These are phyloP conservation scores for Marchantia polymorpha DNA, from an alignment of 225 moss, liverwort and hornwort species.

Conservation along the genomic window DNA sequence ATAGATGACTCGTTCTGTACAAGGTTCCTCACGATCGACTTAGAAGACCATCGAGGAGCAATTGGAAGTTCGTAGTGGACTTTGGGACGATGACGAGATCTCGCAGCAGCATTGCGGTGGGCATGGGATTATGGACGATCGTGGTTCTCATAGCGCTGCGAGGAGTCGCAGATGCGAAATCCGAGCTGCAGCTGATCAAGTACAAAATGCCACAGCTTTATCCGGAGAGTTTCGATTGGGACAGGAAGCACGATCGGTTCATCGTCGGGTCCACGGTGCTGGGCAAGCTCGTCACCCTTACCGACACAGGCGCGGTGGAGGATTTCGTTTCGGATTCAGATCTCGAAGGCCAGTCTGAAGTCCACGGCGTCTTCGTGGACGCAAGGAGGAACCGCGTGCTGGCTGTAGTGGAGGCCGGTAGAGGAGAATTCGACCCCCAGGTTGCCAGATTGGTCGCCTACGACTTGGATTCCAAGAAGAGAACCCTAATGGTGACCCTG, in stretches of 20 bases:
- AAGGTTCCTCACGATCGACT: too few species aligned
- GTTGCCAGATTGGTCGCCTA: constrained; percentile 63
- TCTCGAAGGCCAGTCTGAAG: constrained; percentile 40
- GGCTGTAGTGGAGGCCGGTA: constrained; percentile 37
- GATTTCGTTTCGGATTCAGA: constrained; percentile 57
- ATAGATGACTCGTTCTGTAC: too few species aligned
- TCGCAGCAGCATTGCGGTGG: background rate
- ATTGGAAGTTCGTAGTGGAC: too few species aligned
- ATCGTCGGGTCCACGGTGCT: constrained; percentile 50
- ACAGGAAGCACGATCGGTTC: constrained; percentile 52
- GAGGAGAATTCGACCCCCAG: background rate
- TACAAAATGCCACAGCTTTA: constrained; percentile 43
- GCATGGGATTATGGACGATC: background rate
- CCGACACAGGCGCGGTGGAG: constrained; percentile 37
- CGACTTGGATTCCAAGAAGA: constrained; percentile 61
- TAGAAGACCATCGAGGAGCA: too few species aligned
- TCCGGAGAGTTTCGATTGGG: constrained; percentile 82
- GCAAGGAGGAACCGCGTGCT: constrained; percentile 48
- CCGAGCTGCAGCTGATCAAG: constrained; percentile 27
- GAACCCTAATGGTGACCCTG: constrained; percentile 50
- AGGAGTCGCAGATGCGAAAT: background rate
- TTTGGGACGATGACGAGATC: background rate
- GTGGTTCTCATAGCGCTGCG: background rate
- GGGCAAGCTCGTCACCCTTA: constrained; percentile 42
- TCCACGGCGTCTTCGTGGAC: constrained; percentile 61